Evolutionary conservation across 345 rosid species (phyloP).

Genomic region (Garcia nutans): DNA sequence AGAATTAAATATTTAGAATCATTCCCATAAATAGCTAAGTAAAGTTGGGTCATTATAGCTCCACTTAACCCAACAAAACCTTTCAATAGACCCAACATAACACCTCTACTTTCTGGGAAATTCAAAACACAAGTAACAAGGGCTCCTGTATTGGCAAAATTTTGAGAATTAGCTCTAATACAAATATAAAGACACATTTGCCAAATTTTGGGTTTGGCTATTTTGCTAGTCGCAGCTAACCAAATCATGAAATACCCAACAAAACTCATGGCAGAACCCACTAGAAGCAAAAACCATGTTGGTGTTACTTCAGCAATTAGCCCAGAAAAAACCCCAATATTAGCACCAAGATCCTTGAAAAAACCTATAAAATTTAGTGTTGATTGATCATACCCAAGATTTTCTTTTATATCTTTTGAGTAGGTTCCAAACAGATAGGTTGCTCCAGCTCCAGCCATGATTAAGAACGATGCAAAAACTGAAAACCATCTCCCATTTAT

Average conservation of each 20-base stretch:
- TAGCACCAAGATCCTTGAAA: conserved; percentile 88
- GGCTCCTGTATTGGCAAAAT: conserved; percentile 85
- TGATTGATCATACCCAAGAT: conserved; percentile 78
- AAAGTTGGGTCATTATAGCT: conserved; percentile 76
- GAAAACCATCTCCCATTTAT: conserved; percentile 79
- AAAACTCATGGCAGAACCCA: conserved; percentile 83
- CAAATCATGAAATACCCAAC: conserved; percentile 84
- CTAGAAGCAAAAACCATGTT: conserved; percentile 76
- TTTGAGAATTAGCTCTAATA: conserved; percentile 80
- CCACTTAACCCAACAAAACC: conserved; percentile 87
- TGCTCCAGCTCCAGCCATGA: conserved; percentile 91
- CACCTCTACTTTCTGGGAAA: conserved; percentile 83
- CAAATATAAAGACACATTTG: conserved; percentile 83
- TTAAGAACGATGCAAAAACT: conserved; percentile 79
- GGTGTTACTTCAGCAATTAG: conserved; percentile 87
- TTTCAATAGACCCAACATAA: conserved; percentile 73
- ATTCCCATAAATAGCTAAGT: conserved; percentile 72
- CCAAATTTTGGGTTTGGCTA: conserved; percentile 71
- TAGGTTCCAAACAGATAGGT: conserved; percentile 81
- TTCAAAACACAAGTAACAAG: conserved; percentile 81
- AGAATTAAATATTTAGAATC: conserved; percentile 74
- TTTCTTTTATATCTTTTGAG: conserved; percentile 68
- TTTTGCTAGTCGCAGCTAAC: conserved; percentile 61
- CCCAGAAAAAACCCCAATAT: conserved; percentile 65
- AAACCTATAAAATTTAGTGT: conserved; percentile 80